Conservation (phyloP, 192 early-diverging fungal genomes). For the Coemansia sp. region DNA sequence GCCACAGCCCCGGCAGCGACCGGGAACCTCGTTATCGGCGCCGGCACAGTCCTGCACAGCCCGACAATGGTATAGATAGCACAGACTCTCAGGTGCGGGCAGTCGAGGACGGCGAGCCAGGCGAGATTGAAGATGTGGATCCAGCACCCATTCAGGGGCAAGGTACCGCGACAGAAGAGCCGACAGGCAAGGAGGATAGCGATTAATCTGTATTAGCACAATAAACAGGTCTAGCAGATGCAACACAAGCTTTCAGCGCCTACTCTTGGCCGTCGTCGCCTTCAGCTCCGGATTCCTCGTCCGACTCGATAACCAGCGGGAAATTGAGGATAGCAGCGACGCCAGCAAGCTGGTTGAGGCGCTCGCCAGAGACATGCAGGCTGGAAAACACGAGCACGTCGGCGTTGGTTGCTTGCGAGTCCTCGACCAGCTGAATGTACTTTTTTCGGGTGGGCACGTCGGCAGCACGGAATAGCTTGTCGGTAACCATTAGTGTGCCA, state of each 20-base stretch:
- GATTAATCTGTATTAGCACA: slow-evolving; percentile 6
- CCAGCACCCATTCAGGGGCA: slow-evolving; percentile 3
- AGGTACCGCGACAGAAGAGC: slow-evolving; percentile 35
- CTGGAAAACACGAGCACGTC: slow-evolving; percentile 86
- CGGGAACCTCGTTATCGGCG: background rate
- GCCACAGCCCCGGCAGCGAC: background rate
- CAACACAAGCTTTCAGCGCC: no score
- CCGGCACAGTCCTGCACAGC: no score
- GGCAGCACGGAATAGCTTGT: slow-evolving; percentile 86
- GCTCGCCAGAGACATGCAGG: slow-evolving; percentile 93
- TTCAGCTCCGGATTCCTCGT: no score
- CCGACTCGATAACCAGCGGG: slow-evolving; percentile 81
- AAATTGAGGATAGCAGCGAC: slow-evolving; percentile 92
- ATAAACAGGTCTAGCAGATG: no score
- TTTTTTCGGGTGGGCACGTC: slow-evolving; percentile 78
- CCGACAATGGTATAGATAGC: no score
- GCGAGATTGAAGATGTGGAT: slow-evolving; percentile 45
- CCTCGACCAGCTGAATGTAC: slow-evolving; percentile 86
- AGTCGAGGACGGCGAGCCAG: slow-evolving; percentile 45
- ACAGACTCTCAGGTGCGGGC: background rate
- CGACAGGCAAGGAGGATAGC: slow-evolving; percentile 42
- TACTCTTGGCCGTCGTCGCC: no score
- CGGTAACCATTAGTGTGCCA: slow-evolving; percentile 84
- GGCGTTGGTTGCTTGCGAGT: slow-evolving; percentile 67
- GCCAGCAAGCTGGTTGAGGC: slow-evolving; percentile 89